Conservation (phyloP, 495 filamentous ascomycete species). For the Daldinia loculata region DNA sequence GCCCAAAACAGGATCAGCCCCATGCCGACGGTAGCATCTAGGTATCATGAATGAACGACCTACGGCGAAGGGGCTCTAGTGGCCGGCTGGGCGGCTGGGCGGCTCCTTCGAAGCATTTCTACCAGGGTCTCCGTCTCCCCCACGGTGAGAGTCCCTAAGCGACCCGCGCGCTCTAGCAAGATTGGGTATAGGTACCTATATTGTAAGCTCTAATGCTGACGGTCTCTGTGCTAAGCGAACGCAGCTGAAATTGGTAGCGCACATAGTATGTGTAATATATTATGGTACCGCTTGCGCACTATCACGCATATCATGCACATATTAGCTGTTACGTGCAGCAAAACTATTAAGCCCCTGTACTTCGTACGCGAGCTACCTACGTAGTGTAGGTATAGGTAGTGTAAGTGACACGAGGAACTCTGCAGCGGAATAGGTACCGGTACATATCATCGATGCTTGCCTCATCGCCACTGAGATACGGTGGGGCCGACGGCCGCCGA, state of each 20-base stretch:
- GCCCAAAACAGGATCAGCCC: constrained; percentile 1
- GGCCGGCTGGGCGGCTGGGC: constrained; percentile 28
- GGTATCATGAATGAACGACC: constrained; percentile 13
- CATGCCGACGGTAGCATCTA: constrained; percentile 13
- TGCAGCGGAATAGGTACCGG: not conserved
- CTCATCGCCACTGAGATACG: constrained; percentile 3
- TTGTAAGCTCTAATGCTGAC: constrained; percentile 3
- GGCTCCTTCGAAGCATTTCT: constrained; percentile 37
- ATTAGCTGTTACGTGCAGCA: constrained; percentile 38
- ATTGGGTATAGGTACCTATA: not conserved
- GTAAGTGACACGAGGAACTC: constrained; percentile 14
- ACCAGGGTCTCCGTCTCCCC: constrained; percentile 26
- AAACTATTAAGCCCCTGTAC: not conserved
- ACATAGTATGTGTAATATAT: no score
- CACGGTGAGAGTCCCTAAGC: constrained; percentile 9
- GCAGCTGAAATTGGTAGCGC: constrained; percentile 12
- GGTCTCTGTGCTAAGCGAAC: constrained; percentile 1
- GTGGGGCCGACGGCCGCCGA: constrained; percentile 2
- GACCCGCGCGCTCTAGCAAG: no score
- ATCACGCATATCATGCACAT: constrained; percentile 26
- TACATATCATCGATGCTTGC: not conserved
- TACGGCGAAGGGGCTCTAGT: constrained; percentile 6
- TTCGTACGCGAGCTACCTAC: constrained; percentile 10
- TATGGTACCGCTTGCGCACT: not conserved
- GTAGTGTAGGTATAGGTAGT: no score